Evolutionary conservation across 2,329 filamentous ascomycete genomes (phyloP), one percentile per base, ranked within the genome.

Genomic region (Knoxdaviesia capensis): DNA sequence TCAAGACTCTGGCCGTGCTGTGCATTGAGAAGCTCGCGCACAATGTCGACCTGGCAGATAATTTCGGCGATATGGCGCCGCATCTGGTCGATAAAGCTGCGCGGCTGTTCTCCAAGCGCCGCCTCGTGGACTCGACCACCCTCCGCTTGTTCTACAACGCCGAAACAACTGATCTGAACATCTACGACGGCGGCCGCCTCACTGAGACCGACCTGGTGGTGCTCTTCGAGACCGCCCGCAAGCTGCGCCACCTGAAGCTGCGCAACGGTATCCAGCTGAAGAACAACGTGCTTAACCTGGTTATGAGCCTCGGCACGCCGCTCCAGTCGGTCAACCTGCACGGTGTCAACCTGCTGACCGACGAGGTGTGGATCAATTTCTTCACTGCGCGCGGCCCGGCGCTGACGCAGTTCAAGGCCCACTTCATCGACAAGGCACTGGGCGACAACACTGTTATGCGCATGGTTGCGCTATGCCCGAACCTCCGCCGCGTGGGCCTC

Each of bases 181-280:
- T 78, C 29, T 77, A 76, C 48, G 73, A 77, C 48, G 66, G 62
- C 36, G 63, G 65, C 49, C 77, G 77, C 49, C 69, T 96, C 7
- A 70, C 72, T 40, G 70, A 73, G 2, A 73, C 86, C 48, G 85
- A 96, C 52, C 86, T 80, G 48, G 70, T 82, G 39, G 72, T 77
- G 48, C 83, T 94, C 36, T 86, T 94, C 47, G 79, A 85, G 41
- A 68, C 75, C 3, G 77, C 81, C 44, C 75, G 82, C 0, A 66
- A 66, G 5, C 62, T 94, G 42, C 74, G 74, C 50, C 69, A 69
- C 37, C 66, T 94, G 44, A 80, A 85, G 48, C 62, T 93, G 7
- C 76, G 80, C 40, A 88, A 87, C 52, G 84, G 79, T n/a, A 82
- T 90, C 40, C 87, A 94, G 53, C 80, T 94, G 65, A 94, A 93